phyloP scores from a whole-genome alignment of 352 stramenopile species.

The Hyphochytrium catenoides region DNA sequence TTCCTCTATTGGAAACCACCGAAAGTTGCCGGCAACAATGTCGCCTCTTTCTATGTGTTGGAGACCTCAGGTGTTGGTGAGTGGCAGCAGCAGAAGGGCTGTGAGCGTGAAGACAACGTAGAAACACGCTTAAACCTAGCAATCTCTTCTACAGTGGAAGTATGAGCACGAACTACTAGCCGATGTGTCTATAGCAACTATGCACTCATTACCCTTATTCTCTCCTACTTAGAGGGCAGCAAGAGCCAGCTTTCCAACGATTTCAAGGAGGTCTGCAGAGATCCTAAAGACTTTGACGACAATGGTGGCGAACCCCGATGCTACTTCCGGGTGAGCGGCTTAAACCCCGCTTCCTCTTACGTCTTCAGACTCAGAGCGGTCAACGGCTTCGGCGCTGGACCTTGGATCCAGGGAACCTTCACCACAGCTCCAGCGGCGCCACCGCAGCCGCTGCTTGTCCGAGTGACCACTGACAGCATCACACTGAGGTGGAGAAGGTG shows the following conservation, averaged over 20 bases:
- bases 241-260: slow-evolving; percentile 30
- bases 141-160: too few relatives aligned
- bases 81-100: too few relatives aligned
- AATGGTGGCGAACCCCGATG: slow-evolving; percentile 48
- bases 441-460: slow-evolving; percentile 27
- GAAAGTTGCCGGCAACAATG: slow-evolving; percentile 27
- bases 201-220: not conserved
- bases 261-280: slow-evolving; percentile 53
- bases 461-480: slow-evolving; percentile 34
- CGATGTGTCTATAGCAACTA: not conserved
- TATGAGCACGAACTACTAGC: too few relatives aligned
- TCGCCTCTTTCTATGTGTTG: slow-evolving; percentile 48
- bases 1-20: slow-evolving; percentile 34
- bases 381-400: slow-evolving; percentile 63
- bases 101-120: too few relatives aligned
- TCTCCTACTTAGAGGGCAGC: slow-evolving; percentile 17
- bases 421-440: slow-evolving; percentile 44
- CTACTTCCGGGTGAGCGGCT: slow-evolving; percentile 25
- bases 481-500: slow-evolving; percentile 44
- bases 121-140: too few relatives aligned
- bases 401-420: slow-evolving; percentile 32
- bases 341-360: slow-evolving; percentile 65
- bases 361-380: slow-evolving; percentile 60
- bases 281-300: slow-evolving; percentile 56
- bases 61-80: slow-evolving; percentile 30